Evolutionary conservation across 345 rosid genomes (phyloP).

Genomic region (Euphorbia pulcherrima): DNA sequence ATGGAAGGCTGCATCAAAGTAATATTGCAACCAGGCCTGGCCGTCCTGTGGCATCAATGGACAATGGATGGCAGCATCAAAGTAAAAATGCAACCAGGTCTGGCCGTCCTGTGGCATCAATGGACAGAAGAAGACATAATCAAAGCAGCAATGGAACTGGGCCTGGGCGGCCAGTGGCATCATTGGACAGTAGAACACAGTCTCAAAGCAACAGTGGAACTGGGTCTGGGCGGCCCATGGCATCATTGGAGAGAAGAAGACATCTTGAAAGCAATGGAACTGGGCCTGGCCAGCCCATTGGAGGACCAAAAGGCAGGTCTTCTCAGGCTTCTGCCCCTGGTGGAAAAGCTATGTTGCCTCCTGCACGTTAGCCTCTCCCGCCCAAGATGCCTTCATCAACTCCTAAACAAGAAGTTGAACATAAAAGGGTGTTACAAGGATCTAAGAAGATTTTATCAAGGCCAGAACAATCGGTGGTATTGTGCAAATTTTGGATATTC

Average conservation of each 20-base stretch:
- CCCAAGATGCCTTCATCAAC: constrained; percentile 43
- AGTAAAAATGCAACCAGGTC: neutral
- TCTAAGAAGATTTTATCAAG: constrained; percentile 31
- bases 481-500: neutral
- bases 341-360: constrained; percentile 35
- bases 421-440: constrained; percentile 41
- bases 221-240: neutral
- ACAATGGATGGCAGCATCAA: neutral
- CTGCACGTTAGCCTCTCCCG: constrained; percentile 36
- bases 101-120: neutral
- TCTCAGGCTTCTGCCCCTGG: constrained; percentile 31
- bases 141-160: neutral
- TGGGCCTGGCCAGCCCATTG: neutral
- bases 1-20: neutral
- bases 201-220: neutral
- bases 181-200: neutral
- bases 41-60: neutral
- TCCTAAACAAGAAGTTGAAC: constrained; percentile 49
- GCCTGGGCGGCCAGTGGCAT: neutral
- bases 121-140: neutral
- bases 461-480: constrained; percentile 39
- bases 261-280: neutral
- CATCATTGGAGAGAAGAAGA: neutral
- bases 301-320: constrained; percentile 42
- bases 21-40: neutral